Conservation (phyloP, 208 protist genomes). For the Blastocrithidia nonstop region DNA sequence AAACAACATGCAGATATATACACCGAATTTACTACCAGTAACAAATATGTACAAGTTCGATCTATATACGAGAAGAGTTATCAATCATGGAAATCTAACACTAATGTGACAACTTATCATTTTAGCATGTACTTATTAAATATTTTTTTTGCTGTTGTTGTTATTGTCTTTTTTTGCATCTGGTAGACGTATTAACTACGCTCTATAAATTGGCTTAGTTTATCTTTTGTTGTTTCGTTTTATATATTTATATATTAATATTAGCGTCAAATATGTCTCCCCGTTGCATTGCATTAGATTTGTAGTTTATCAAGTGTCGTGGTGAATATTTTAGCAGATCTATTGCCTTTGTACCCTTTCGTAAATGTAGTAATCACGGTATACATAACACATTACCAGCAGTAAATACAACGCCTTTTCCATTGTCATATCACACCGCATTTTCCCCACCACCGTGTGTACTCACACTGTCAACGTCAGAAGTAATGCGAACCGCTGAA, state of each 20-base stretch:
- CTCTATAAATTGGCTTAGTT: no score
- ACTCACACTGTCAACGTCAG: no score
- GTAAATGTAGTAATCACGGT: background rate
- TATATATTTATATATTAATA: no score
- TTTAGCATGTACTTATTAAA: background rate
- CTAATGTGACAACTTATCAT: no score
- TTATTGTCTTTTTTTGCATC: background rate
- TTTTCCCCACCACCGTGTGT: constrained; percentile 12
- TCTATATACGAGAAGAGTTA: no score
- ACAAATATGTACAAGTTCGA: no score
- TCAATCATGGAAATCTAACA: no score
- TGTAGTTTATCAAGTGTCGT: constrained; percentile 61
- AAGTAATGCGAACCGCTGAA: constrained; percentile 31
- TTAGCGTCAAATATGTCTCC: no score
- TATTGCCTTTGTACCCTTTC: constrained; percentile 54
- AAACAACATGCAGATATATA: no score
- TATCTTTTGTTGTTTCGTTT: no score
- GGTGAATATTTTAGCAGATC: constrained; percentile 18
- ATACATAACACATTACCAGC: background rate
- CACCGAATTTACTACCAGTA: no score
- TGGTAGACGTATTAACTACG: no score
- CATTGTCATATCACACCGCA: constrained; percentile 10
- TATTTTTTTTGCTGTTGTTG: background rate
- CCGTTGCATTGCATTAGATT: constrained; percentile 27
- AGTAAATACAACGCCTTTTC: background rate